These are phyloP conservation scores for Taphrina deformans DNA, from an alignment of 1,139 yeast genomes.

Conservation along the genomic window DNA sequence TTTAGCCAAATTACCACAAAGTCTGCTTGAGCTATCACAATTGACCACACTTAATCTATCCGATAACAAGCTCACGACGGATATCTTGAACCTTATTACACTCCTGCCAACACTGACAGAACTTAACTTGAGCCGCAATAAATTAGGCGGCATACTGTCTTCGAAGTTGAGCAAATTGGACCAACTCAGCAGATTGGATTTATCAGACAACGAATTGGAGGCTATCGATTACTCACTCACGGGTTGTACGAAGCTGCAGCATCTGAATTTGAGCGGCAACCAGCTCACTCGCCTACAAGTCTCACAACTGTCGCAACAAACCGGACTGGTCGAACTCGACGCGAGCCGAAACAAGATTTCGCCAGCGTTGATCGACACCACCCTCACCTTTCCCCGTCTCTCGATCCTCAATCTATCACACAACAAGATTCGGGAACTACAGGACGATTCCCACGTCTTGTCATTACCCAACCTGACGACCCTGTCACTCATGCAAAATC, in stretches of 20 bases:
- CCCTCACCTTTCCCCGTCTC: neutral
- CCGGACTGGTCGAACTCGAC: constrained; percentile 2
- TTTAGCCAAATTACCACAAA: constrained; percentile 2
- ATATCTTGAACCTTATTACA: neutral
- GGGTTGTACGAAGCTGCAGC: constrained; percentile 1
- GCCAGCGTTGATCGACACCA: neutral
- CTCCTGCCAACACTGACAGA: constrained; percentile 2
- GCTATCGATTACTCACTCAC: neutral
- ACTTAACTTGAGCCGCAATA: constrained; percentile 20
- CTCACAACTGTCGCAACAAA: constrained; percentile 5
- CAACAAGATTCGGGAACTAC: neutral
- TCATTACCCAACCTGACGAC: neutral
- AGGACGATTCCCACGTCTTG: neutral
- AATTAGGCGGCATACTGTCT: constrained; percentile 7
- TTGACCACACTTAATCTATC: constrained; percentile 15
- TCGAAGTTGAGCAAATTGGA: neutral
- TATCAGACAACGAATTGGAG: constrained; percentile 9
- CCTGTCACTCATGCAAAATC: constrained; percentile 3
- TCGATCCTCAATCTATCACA: constrained; percentile 1
- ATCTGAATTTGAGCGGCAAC: constrained; percentile 17
- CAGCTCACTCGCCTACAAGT: neutral
- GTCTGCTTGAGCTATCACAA: neutral
- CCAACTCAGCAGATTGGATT: neutral
- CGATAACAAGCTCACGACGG: neutral
- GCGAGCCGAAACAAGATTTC: constrained; percentile 2